Base-by-base conservation (phyloP, 192 early-diverging fungal genomes). In the Dimargaris xerosporica region DNA sequence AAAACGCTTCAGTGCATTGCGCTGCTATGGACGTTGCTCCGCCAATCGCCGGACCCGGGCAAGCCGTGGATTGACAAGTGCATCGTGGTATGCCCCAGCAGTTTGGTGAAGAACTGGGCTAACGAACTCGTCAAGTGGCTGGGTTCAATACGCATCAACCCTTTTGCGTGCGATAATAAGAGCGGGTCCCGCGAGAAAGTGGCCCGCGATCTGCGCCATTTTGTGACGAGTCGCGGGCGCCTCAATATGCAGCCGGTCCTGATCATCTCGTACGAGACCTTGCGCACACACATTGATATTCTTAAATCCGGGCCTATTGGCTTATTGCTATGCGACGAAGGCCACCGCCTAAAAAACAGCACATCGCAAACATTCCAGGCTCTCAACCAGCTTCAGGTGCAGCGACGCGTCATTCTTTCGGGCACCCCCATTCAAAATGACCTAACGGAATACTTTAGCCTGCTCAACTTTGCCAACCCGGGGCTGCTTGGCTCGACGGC, bases 91-190 rank as follows among this genome's bases (percentile, higher is more conserved):
- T 99, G 97, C 65, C 97, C 97, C 0, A 93, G 88, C 39, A 87
- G 82, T 66, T 77, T 99, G 45, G 97, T 99, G 9, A 85, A 82
- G 67, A 99, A 99, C 68, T 99, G 97, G 97, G 93, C 87, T 17
- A 99, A 99, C 67, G 97, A 99, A 77, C 66, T 97, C 66, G 78
- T 83, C 54, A 99, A 98, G 67, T 98, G 94, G 95, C 79, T 99
- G 0, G 94, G 95, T 6, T 74, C 82, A 2, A 19, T 75, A 52
- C 78, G 88, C 44, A 90, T 99, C 23, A 78, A 82, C 50, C 89
- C 93, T 6, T 74, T 91, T 62, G 86, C 88, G 0, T 91, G 93
- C 69, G 94, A 98, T 62, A 84, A 85, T 64, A 92, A 91, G 64
- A n/a, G n/a, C n/a, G 89, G 85, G 0, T 80, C 85, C 2, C 93